Conservation (phyloP, 2,329 filamentous ascomycete species). For the Colletotrichum navitas region DNA sequence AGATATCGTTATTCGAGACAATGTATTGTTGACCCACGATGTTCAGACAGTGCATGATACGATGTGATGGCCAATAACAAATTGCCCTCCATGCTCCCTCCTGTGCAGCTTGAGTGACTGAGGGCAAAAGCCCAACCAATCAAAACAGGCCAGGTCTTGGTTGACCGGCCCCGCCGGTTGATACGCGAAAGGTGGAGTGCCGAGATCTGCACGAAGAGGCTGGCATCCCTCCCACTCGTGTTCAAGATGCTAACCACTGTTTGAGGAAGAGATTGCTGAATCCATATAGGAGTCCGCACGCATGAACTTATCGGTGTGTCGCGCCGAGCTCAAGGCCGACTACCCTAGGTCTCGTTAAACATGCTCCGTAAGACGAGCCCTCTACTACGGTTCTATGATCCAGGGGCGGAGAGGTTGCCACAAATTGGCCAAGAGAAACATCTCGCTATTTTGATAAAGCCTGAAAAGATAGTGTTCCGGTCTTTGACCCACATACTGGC, state of each 20-base stretch:
- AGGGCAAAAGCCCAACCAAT: not conserved
- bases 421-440: accelerated
- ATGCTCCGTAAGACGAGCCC: not conserved
- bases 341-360: too few species aligned
- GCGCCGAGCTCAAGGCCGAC: not conserved
- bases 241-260: not conserved
- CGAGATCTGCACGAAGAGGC: constrained; percentile 8
- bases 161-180: constrained; percentile 22
- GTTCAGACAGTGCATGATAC: not conserved
- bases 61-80: not conserved
- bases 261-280: not conserved
- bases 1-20: not conserved
- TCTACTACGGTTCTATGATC: not conserved
- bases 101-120: not conserved
- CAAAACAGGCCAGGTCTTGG: not conserved
- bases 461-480: not conserved
- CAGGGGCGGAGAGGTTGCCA: too few species aligned
- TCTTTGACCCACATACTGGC: not conserved
- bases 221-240: not conserved
- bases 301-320: not conserved
- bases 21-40: too few species aligned
- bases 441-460: too few species aligned
- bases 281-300: not conserved
- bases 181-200: constrained; percentile 18
- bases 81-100: not conserved